These are phyloP conservation scores for Populus hybrid DNA, from an alignment of 441 rosid species.

Conservation along the genomic window DNA sequence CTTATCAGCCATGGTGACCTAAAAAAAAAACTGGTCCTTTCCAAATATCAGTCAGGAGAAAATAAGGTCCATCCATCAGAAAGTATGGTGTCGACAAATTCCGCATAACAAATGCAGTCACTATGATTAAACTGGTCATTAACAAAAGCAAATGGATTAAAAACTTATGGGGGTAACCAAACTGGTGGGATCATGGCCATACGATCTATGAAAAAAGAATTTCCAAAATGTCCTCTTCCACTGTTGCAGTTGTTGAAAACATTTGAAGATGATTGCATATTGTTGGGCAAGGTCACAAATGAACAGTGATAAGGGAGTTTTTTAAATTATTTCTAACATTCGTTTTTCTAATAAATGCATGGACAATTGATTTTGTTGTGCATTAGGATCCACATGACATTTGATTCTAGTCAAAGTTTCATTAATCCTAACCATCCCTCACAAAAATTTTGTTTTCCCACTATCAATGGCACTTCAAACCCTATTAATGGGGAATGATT, in stretches of 20 bases:
- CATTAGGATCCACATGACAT: neutral
- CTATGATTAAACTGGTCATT: neutral
- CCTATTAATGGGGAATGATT: neutral
- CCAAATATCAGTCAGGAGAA: no score
- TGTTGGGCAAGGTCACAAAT: accelerated
- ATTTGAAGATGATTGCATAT: accelerated
- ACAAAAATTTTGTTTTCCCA: neutral
- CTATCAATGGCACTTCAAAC: neutral
- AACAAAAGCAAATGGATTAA: neutral
- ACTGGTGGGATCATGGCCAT: neutral
- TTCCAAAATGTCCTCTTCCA: no score
- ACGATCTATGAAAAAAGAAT: neutral
- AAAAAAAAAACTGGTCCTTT: no score
- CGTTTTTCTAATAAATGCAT: neutral
- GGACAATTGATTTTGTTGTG: conserved; percentile 6
- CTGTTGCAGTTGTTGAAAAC: neutral
- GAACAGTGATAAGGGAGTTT: neutral
- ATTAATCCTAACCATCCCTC: neutral
- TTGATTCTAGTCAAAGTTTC: neutral
- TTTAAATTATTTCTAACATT: neutral
- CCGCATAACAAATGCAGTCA: neutral
- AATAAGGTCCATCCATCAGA: no score
- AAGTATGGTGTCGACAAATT: neutral
- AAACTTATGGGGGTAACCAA: neutral
- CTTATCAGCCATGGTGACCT: no score